Conservation (phyloP, 225 moss, liverwort and hornwort genomes). For the Antitrichia curtipendula region DNA sequence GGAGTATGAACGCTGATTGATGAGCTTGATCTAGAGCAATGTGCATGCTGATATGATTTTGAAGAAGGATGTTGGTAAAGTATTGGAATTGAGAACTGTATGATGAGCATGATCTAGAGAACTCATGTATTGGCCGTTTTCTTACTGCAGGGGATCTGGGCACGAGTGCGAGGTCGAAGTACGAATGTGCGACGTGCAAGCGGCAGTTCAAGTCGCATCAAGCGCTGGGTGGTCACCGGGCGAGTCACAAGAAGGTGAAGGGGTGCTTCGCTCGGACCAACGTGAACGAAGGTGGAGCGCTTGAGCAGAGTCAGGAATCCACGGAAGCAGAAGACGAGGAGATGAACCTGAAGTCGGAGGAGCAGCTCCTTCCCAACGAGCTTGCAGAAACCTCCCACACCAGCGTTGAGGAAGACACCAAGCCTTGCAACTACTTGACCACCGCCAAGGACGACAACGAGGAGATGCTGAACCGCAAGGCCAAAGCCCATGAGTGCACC, state of each 20-base stretch:
- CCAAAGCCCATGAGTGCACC: slow-evolving; percentile 69
- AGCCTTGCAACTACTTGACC: slow-evolving; percentile 32
- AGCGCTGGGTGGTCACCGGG: slow-evolving; percentile 92
- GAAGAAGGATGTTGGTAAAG: neutral
- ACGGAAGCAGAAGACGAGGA: slow-evolving; percentile 69
- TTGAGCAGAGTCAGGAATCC: slow-evolving; percentile 40
- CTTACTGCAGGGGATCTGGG: slow-evolving; percentile 32
- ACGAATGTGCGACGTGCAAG: slow-evolving; percentile 79
- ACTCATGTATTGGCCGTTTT: neutral
- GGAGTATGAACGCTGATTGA: neutral
- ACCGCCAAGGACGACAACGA: slow-evolving; percentile 74
- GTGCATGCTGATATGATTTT: neutral
- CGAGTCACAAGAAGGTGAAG: slow-evolving; percentile 98
- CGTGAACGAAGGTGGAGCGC: slow-evolving; percentile 40
- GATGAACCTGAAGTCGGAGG: slow-evolving; percentile 36
- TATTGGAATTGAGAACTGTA: neutral
- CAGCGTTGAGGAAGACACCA: slow-evolving; percentile 30
- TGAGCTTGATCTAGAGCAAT: neutral
- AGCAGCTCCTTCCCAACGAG: slow-evolving; percentile 45
- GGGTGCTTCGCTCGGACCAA: slow-evolving; percentile 85
- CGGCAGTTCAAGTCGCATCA: slow-evolving; percentile 88
- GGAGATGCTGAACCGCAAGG: slow-evolving; percentile 59
- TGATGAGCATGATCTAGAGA: neutral
- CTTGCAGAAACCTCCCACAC: slow-evolving; percentile 47
- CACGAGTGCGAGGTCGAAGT: slow-evolving; percentile 39